Base-by-base conservation (phyloP, 2,329 filamentous ascomycete genomes). In the Fusarium ramigenum region DNA sequence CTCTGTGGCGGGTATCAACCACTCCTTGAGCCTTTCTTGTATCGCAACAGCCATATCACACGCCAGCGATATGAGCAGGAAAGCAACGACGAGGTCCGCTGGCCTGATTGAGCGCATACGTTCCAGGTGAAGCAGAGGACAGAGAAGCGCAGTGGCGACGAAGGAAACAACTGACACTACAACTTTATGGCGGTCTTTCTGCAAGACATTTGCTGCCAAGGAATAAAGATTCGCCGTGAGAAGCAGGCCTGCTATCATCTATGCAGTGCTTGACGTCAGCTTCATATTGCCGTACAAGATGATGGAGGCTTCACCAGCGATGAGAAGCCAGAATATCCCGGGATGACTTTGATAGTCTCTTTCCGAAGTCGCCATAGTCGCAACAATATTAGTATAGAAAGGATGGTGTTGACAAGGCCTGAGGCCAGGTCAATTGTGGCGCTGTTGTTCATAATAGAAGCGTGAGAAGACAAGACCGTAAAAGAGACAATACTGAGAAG, bases 371-470 rank as follows among this genome's bases (percentile, higher is more conserved):
- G 6, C 30, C 54, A 46, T 23, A 58, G 9, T 2, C 54, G 54
- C 7, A 36, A 3, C 2, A 36, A 9, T 0, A 47, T 18, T 14
- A 58, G 19, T 4, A 36, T 0, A 21, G 30, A 58, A 25, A 58
- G 47, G 0, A 9, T 4, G 0, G 18, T 7, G 14, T 21, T 47
- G 1, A 58, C 0, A n/a, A 46, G 2, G 4, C 14, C 2, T 7
- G 40, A 58, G 7, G 16, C 14, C 19, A 18, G 4, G n/a, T n/a
- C 7, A 14, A 58, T 47, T 9, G 1, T 0, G 14, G 6, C 9
- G 16, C 4, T 46, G 16, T 25, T 34, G 7, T 14, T 36, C 40
- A 58, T 58, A 5, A 4, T 32, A 5, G 3, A 1, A 1, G n/a
- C 2, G 6, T 7, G 7, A 0, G 12, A 25, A 2, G 2, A n/a